phyloP scores from a whole-genome alignment of 1,284 basidiomycete genomes.

The Apiotrichum laibachii region DNA sequence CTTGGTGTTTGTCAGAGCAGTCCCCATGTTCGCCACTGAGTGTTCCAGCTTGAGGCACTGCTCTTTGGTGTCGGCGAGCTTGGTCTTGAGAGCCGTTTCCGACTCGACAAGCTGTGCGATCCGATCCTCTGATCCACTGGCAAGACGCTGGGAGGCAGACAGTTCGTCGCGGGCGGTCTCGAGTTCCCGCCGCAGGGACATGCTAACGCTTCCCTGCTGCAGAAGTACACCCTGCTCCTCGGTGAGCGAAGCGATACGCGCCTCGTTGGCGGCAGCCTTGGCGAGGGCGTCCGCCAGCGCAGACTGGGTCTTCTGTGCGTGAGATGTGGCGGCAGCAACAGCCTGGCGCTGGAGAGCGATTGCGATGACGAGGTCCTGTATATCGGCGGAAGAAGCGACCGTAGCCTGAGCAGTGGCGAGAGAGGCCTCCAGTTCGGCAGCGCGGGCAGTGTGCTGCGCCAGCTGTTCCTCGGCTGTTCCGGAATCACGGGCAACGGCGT shows the following conservation, averaged over 20 bases:
- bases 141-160: not conserved
- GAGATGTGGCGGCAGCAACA: not conserved
- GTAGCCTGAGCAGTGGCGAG: not conserved
- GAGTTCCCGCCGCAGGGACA: slow-evolving; percentile 12
- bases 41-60: not conserved
- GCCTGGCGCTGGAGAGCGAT: slow-evolving; percentile 14
- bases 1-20: not conserved
- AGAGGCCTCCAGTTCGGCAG: not conserved
- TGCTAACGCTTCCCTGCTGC: not conserved
- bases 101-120: slow-evolving; percentile 3
- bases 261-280: not conserved
- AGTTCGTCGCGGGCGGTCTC: slow-evolving; percentile 1
- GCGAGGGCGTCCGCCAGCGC: slow-evolving; percentile 4
- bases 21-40: not conserved
- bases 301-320: not conserved
- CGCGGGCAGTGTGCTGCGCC: not conserved
- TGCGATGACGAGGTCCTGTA: slow-evolving; percentile 6
- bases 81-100: not conserved
- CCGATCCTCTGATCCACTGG: not conserved
- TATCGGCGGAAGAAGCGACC: not conserved
- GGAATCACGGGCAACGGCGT: not conserved
- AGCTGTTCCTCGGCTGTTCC: not conserved
- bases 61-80: not conserved
- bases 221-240: slow-evolving; percentile 10
- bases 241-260: slow-evolving; percentile 3